These are phyloP conservation scores for Castanospermum australe DNA, from an alignment of 306 rosid species.

Conservation along the genomic window DNA sequence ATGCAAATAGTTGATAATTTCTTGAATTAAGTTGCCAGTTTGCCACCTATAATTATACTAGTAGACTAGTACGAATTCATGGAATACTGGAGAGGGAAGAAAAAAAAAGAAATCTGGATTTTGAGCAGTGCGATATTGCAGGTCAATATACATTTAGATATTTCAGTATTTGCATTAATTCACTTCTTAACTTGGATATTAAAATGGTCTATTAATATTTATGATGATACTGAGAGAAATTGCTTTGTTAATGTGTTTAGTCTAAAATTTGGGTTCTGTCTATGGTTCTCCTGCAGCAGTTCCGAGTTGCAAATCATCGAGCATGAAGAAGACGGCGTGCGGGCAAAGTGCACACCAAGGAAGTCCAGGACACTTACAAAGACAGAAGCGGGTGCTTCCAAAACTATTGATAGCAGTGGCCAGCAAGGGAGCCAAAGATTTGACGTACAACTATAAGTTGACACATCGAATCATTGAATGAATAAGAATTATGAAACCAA, in stretches of 20 bases:
- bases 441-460: conserved; percentile 23
- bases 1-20: conserved; percentile 22
- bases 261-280: background rate
- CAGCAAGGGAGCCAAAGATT: conserved; percentile 64
- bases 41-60: conserved; percentile 18
- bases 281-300: conserved; percentile 56
- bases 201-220: background rate
- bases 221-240: background rate
- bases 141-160: conserved; percentile 1
- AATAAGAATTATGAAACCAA: background rate
- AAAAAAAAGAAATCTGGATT: background rate
- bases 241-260: background rate
- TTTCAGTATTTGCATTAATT: background rate
- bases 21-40: conserved; percentile 27
- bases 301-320: conserved; percentile 61
- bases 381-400: conserved; percentile 47
- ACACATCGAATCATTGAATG: background rate
- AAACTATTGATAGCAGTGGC: conserved; percentile 16
- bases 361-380: conserved; percentile 54
- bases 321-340: conserved; percentile 54
- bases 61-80: conserved; percentile 23
- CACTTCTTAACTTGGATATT: no score
- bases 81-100: background rate
- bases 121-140: background rate
- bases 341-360: conserved; percentile 87